Base-by-base conservation (phyloP, 345 rosid species). In the Gossypium arboreum region DNA sequence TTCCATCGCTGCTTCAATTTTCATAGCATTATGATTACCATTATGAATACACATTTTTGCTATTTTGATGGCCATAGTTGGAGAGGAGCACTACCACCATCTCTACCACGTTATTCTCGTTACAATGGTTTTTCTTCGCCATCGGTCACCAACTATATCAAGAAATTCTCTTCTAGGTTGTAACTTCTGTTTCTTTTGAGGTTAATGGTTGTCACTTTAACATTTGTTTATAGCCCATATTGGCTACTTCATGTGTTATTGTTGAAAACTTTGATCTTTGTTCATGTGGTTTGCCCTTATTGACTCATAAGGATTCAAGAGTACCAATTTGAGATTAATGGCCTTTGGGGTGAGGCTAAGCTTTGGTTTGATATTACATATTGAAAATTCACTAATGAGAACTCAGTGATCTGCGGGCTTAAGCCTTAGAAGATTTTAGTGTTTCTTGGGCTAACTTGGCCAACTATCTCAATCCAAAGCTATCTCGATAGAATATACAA, bases 321-420 rank as follows among this genome's bases (percentile, higher is more conserved):
- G 51, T 95, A 89, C 74, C 93, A 95, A 83, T 95, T 95, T 79
- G 99, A 95, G 93, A 93, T 95, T 45, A 90, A 95, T 68, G 97
- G 97, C 48, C 98, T 98, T 44, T 94, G 97, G 98, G 98, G 93
- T 80, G 98, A 94, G 81, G 98, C 98, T 75, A 91, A 90, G 73
- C 97, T 91, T 18, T 94, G 65, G 7, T 58, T 58, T 58, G 62
- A 58, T 58, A 58, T 58, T 58, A 58, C 62, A 58, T 29, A 58
- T 22, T 58, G 62, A 58, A 24, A 58, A 11, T 2, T 58, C 5
- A 25, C 17, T 7, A 7, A 24, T 48, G 7, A 48, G 41, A 48
- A 8, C 48, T 24, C 41, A 24, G 11, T 56, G 34, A 27, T 27
- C 24, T 18, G 13, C 3, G 15, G 61, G 61, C 0, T 56, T 57